Percentiles rank a stretch among this genome's conserved stretches.
Conservation (phyloP, 2,329 filamentous ascomycete genomes). For the Aspergillus niger region DNA sequence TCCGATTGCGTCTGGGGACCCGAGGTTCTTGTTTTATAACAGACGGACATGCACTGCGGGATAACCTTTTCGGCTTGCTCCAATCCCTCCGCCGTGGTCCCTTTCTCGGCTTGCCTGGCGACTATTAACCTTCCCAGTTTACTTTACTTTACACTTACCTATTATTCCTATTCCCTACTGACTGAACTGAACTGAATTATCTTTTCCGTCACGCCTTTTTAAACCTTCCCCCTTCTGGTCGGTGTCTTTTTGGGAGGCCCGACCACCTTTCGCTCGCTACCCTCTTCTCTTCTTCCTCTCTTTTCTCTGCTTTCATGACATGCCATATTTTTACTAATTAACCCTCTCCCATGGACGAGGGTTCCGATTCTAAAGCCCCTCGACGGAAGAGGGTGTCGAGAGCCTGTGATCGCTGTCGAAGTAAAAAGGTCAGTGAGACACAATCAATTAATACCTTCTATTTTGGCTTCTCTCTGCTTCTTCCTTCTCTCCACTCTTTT, state of each 20-base stretch:
- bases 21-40: constrained; percentile 6
- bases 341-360: constrained; percentile 42
- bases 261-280: constrained; percentile 8
- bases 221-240: neutral
- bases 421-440: constrained; percentile 39
- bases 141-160: neutral
- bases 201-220: neutral
- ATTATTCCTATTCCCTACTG: neutral
- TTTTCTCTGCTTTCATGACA: constrained; percentile 26
- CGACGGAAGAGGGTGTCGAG: constrained; percentile 50
- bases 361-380: constrained; percentile 39
- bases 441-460: neutral
- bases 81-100: constrained; percentile 6
- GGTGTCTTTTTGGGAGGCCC: neutral
- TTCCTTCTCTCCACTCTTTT: neutral
- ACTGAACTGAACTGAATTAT: neutral
- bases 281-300: constrained; percentile 7
- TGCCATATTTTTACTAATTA: constrained; percentile 23
- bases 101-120: constrained; percentile 8
- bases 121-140: neutral
- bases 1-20: constrained; percentile 11
- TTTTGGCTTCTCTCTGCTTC: neutral
- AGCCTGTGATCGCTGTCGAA: constrained; percentile 49
- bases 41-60: constrained; percentile 3
- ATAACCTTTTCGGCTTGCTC: constrained; percentile 4